Percentiles rank a stretch among this genome's conserved stretches.
Evolutionary conservation across 805 yeast species (phyloP).

Genomic region (Kazachstania bromeliacearum): DNA sequence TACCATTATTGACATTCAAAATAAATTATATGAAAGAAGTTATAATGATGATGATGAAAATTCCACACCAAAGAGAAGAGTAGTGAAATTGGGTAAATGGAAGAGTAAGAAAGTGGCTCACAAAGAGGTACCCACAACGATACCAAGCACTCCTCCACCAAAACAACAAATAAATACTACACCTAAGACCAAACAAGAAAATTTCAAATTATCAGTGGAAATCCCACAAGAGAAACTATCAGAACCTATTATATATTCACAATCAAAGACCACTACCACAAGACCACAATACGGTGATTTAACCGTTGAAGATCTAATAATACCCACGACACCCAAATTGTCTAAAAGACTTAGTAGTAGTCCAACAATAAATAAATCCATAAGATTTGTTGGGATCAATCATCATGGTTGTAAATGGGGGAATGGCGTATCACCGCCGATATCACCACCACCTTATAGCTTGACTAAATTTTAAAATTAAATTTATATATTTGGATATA

Average conservation of each 20-base stretch:
- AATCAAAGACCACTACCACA: background rate
- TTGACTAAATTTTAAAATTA: background rate
- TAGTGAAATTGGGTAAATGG: constrained; percentile 15
- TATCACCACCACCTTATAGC: constrained; percentile 5
- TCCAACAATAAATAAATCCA: background rate
- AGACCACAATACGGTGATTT: background rate
- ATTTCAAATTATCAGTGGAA: too few species aligned
- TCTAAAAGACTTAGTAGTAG: background rate
- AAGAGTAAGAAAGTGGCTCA: constrained; percentile 2
- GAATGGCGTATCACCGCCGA: background rate
- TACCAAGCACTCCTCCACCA: background rate
- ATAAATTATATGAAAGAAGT: constrained; percentile 25
- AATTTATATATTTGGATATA: background rate
- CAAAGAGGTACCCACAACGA: background rate
- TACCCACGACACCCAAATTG: background rate
- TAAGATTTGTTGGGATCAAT: constrained; percentile 3
- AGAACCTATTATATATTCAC: too few species aligned
- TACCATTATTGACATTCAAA: constrained; percentile 27
- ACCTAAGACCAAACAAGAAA: background rate
- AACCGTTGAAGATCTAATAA: background rate
- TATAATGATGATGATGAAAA: constrained; percentile 18
- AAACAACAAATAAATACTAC: background rate
- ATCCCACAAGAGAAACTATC: too few species aligned
- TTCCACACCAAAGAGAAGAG: constrained; percentile 25
- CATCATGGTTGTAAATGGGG: constrained; percentile 18